A percentile compares a stretch with the other conserved stretches of the same genome.
Evolutionary conservation across 805 yeast species (phyloP).

Genomic region (Alloascoidea africana): DNA sequence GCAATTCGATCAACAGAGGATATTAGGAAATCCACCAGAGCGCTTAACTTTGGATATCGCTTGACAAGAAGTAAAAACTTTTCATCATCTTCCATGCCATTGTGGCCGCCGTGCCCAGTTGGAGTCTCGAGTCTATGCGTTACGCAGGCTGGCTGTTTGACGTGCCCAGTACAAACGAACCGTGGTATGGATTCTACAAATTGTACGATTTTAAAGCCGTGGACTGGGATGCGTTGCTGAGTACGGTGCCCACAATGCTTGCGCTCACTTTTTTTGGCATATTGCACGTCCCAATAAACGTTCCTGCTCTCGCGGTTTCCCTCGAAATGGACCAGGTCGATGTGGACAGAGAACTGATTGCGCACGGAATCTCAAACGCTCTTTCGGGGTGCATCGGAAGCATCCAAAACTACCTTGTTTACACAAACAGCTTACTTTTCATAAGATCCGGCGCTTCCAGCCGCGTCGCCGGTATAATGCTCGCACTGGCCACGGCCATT

Average conservation of each 20-base stretch:
- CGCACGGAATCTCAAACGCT: constrained; percentile 86
- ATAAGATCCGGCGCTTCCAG: constrained; percentile 92
- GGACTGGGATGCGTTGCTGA: constrained; percentile 55
- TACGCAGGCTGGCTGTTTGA: constrained; percentile 75
- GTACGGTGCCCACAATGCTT: constrained; percentile 81
- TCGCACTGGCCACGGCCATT: constrained; percentile 66
- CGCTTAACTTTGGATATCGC: too few species aligned
- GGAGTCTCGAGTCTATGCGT: constrained; percentile 49
- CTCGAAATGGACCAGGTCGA: constrained; percentile 66
- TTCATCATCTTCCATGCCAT: constrained; percentile 63
- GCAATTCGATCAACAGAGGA: too few species aligned
- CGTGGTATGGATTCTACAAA: constrained; percentile 80
- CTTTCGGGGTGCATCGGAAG: constrained; percentile 76
- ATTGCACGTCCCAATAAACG: constrained; percentile 92
- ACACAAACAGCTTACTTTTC: constrained; percentile 84
- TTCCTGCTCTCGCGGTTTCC: constrained; percentile 91
- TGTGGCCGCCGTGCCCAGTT: constrained; percentile 47
- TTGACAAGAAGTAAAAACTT: too few species aligned
- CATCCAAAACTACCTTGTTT: constrained; percentile 88
- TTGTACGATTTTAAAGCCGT: constrained; percentile 56
- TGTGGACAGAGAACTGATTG: constrained; percentile 85
- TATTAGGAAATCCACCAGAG: too few species aligned
- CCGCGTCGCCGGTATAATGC: constrained; percentile 75
- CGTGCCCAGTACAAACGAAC: constrained; percentile 45
- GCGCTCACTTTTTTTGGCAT: constrained; percentile 94